A percentile compares a stretch with the other conserved stretches of the same genome.
Evolutionary conservation across 805 yeast species (phyloP).

Genomic region (Torulaspora gathmanii): DNA sequence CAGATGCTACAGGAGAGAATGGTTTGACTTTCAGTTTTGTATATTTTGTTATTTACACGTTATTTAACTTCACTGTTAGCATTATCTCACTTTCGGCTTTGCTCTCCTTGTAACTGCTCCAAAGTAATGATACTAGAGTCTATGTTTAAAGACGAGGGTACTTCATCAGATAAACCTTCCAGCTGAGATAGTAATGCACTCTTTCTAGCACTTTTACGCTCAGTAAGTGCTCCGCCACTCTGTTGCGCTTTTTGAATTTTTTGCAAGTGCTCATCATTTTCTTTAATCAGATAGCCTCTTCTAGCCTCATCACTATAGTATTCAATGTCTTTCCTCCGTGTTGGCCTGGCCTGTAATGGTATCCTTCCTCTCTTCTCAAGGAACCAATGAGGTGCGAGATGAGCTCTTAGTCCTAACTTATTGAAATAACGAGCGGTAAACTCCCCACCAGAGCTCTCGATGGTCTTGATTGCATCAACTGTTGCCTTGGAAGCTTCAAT

Average conservation of each 20-base stretch:
- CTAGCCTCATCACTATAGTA: slow-evolving; percentile 67
- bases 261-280: slow-evolving; percentile 30
- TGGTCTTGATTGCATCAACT: slow-evolving; percentile 60
- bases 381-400: slow-evolving; percentile 68
- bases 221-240: slow-evolving; percentile 16
- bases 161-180: slow-evolving; percentile 35
- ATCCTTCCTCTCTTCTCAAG: slow-evolving; percentile 66
- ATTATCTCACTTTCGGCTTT: slow-evolving; percentile 1
- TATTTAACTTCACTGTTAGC: not conserved
- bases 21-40: slow-evolving; percentile 5
- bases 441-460: slow-evolving; percentile 69
- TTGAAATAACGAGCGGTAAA: slow-evolving; percentile 70
- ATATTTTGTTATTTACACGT: slow-evolving; percentile 5
- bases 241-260: slow-evolving; percentile 23
- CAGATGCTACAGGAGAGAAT: slow-evolving; percentile 69
- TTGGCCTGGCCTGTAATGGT: slow-evolving; percentile 84
- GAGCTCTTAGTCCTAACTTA: slow-evolving; percentile 65
- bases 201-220: slow-evolving; percentile 30
- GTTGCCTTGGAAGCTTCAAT: slow-evolving; percentile 85
- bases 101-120: slow-evolving; percentile 10
- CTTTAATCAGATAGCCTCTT: slow-evolving; percentile 68
- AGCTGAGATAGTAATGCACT: slow-evolving; percentile 34
- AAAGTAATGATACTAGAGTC: slow-evolving; percentile 18
- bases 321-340: slow-evolving; percentile 70
- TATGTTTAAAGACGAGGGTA: slow-evolving; percentile 18